Percentiles rank a stretch among this genome's conserved stretches.
phyloP scores from a whole-genome alignment of 2,329 filamentous ascomycete species.

The Aureobasidium subglaciale region DNA sequence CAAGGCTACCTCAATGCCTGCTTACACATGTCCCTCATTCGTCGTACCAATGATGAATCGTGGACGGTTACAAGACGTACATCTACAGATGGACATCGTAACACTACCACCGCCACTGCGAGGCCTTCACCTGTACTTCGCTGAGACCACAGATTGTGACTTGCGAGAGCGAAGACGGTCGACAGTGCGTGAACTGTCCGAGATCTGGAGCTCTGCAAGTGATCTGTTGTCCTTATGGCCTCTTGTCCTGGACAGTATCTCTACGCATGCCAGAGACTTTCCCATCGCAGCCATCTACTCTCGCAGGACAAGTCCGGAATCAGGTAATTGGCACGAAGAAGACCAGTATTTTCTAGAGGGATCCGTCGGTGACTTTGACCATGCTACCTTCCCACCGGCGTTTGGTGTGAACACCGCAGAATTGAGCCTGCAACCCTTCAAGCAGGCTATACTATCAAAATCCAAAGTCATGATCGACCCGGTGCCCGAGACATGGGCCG shows the following conservation, averaged over 20 bases:
- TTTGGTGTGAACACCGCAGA: not conserved
- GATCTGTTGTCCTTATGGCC: not conserved
- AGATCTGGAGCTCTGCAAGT: not conserved
- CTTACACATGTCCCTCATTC: not conserved
- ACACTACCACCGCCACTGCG: not conserved
- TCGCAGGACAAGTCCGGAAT: not conserved
- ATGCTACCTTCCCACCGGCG: not conserved
- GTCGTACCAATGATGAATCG: conserved; percentile 1
- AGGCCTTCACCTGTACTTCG: not conserved
- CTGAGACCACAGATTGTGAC: not conserved
- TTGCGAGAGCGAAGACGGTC: not conserved
- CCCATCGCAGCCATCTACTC: not conserved
- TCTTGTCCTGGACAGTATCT: not conserved
- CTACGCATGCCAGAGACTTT: not conserved
- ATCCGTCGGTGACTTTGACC: not conserved
- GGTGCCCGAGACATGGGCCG: not conserved
- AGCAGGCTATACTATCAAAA: not conserved
- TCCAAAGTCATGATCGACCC: not conserved
- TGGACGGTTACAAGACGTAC: not conserved
- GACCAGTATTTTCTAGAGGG: not conserved
- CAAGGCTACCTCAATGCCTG: not conserved
- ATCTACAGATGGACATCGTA: not conserved
- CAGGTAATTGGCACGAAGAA: not conserved
- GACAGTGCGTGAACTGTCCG: not conserved
- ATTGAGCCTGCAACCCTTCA: not conserved